Conservation (phyloP, 2,329 filamentous ascomycete genomes). For the Rutstroemia sp. region DNA sequence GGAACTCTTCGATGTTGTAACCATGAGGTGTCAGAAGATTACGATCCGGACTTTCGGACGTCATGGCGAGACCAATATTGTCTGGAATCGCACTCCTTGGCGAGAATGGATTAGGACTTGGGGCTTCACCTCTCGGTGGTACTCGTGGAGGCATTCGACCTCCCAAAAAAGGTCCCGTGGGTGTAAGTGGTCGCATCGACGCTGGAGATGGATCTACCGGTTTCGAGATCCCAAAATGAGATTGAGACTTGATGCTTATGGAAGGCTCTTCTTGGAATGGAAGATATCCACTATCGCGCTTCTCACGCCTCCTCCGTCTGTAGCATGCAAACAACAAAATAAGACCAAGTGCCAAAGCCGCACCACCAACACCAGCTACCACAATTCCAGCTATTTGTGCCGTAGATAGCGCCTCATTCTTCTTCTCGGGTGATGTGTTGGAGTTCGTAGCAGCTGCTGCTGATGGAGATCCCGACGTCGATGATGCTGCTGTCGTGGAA, state of each 20-base stretch:
- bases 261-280: slow-evolving; percentile 26
- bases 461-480: slow-evolving; percentile 8
- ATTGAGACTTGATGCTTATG: slow-evolving; percentile 15
- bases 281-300: slow-evolving; percentile 28
- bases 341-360: slow-evolving; percentile 40
- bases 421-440: slow-evolving; percentile 9
- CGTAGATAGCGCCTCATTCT: slow-evolving; percentile 13
- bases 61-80: slow-evolving; percentile 27
- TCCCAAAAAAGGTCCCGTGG: slow-evolving; percentile 16
- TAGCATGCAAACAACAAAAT: slow-evolving; percentile 33
- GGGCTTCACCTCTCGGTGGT: slow-evolving; percentile 13
- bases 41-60: slow-evolving; percentile 7
- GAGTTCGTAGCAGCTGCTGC: slow-evolving; percentile 2
- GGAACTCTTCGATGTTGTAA: slow-evolving; percentile 15
- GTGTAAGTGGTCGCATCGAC: slow-evolving; percentile 17
- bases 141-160: slow-evolving; percentile 19
- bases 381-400: slow-evolving; percentile 50
- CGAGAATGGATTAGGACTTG: slow-evolving; percentile 26
- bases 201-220: slow-evolving; percentile 2
- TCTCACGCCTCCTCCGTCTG: slow-evolving; percentile 25
- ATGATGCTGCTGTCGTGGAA: neutral
- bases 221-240: slow-evolving; percentile 3
- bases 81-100: slow-evolving; percentile 24
- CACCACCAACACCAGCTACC: slow-evolving; percentile 44
- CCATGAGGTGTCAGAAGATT: neutral